phyloP scores from a whole-genome alignment of 768 basidiomycete genomes.

The Lentinus brumalis region DNA sequence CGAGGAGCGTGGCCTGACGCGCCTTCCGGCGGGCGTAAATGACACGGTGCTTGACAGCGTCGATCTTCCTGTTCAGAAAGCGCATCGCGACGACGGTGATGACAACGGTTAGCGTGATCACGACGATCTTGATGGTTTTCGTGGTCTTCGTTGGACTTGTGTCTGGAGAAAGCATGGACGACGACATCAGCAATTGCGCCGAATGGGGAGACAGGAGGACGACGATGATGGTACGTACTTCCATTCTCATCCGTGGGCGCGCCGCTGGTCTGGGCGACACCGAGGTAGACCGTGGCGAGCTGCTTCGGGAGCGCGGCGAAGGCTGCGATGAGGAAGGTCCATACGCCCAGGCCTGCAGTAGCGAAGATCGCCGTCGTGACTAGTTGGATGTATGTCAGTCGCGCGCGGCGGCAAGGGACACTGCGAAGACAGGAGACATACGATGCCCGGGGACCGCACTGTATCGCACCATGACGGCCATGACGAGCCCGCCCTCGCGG shows the following conservation, averaged over 20 bases:
- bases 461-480: constrained; percentile 71
- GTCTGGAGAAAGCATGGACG: neutral
- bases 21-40: constrained; percentile 64
- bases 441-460: constrained; percentile 87
- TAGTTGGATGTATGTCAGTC: constrained; percentile 29
- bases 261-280: constrained; percentile 58
- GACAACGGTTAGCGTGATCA: constrained; percentile 73
- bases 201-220: constrained; percentile 25
- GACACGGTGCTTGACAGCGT: constrained; percentile 59
- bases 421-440: constrained; percentile 37
- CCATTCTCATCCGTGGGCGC: neutral
- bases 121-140: constrained; percentile 64
- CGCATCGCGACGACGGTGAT: constrained; percentile 81
- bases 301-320: constrained; percentile 86
- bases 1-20: no score
- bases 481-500: constrained; percentile 82
- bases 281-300: constrained; percentile 87
- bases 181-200: constrained; percentile 21
- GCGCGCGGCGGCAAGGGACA: neutral
- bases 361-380: constrained; percentile 87
- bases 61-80: constrained; percentile 76
- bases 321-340: constrained; percentile 74
- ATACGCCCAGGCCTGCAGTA: constrained; percentile 82
- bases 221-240: neutral
- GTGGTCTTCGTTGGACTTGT: constrained; percentile 30